These are phyloP conservation scores for Metschnikowia anglica DNA, from an alignment of 805 yeast genomes.

Conservation along the genomic window DNA sequence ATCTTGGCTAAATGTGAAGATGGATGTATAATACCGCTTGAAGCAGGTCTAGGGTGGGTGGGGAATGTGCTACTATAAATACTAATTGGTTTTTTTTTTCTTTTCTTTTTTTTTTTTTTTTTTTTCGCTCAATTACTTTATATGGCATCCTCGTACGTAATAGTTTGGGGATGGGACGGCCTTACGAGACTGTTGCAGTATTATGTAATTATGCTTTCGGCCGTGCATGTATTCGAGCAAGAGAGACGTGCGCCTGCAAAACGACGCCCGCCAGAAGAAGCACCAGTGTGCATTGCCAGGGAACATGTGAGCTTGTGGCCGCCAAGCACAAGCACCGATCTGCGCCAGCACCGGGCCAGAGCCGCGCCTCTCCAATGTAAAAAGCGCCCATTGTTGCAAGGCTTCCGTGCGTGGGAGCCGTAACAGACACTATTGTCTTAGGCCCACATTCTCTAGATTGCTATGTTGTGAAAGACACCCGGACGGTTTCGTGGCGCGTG, in stretches of 20 bases:
- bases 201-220: slow-evolving; percentile 10
- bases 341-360: too few relatives aligned
- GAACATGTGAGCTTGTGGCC: too few relatives aligned
- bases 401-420: too few relatives aligned
- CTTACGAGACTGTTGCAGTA: slow-evolving; percentile 5
- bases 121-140: not conserved
- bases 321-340: too few relatives aligned
- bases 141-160: not conserved
- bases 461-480: not conserved
- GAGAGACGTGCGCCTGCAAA: not conserved
- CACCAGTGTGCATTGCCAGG: too few relatives aligned
- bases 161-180: slow-evolving; percentile 3
- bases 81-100: not conserved
- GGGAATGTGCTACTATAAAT: slow-evolving; percentile 5
- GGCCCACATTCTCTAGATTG: not conserved
- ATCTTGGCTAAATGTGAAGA: slow-evolving; percentile 4
- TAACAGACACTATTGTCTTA: too few relatives aligned
- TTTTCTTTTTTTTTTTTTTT: not conserved
- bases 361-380: too few relatives aligned
- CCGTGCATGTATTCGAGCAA: slow-evolving; percentile 1
- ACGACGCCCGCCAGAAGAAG: not conserved
- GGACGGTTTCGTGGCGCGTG: not conserved
- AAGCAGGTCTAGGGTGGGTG: not conserved
- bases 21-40: not conserved
- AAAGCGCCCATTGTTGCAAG: too few relatives aligned